These are phyloP conservation scores for Pichia sp. DNA, from an alignment of 1,139 yeast genomes.

Conservation along the genomic window DNA sequence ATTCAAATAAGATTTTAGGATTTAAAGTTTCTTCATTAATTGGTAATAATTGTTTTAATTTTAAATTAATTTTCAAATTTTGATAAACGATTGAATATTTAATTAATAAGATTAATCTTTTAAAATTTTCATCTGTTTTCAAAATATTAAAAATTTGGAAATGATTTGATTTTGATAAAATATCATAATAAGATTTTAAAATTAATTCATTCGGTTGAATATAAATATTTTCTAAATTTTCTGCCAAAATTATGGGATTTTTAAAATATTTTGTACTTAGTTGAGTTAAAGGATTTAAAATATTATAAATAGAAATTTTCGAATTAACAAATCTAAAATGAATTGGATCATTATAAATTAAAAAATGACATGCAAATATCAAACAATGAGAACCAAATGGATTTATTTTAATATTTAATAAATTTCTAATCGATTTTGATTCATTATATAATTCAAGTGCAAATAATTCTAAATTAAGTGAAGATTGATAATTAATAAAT, in stretches of 20 bases:
- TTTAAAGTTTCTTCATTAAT: background rate
- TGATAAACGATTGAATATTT: slow-evolving; percentile 27
- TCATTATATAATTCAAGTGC: slow-evolving; percentile 4
- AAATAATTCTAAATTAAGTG: slow-evolving; percentile 10
- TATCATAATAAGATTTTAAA: slow-evolving; percentile 11
- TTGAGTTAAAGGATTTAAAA: slow-evolving; percentile 17
- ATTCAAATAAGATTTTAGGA: slow-evolving; percentile 14
- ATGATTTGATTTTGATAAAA: slow-evolving; percentile 10
- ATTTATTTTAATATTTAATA: slow-evolving; percentile 6
- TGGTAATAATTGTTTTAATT: slow-evolving; percentile 13
- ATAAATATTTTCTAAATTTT: slow-evolving; percentile 14
- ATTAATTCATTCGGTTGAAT: slow-evolving; percentile 9
- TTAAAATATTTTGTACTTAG: slow-evolving; percentile 19
- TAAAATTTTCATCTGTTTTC: slow-evolving; percentile 16
- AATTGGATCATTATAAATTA: slow-evolving; percentile 23
- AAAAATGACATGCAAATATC: slow-evolving; percentile 18
- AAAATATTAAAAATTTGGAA: slow-evolving; percentile 17
- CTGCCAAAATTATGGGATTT: slow-evolving; percentile 19
- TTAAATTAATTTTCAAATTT: slow-evolving; percentile 17
- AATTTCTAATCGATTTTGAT: slow-evolving; percentile 11
- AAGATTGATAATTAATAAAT: slow-evolving; percentile 13
- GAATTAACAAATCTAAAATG: slow-evolving; percentile 18
- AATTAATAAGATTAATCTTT: slow-evolving; percentile 21
- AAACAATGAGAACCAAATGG: slow-evolving; percentile 12
- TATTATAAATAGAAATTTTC: slow-evolving; percentile 12